These are phyloP conservation scores for Ceratobasidium sp. DNA, from an alignment of 1,284 basidiomycete genomes.

Conservation along the genomic window DNA sequence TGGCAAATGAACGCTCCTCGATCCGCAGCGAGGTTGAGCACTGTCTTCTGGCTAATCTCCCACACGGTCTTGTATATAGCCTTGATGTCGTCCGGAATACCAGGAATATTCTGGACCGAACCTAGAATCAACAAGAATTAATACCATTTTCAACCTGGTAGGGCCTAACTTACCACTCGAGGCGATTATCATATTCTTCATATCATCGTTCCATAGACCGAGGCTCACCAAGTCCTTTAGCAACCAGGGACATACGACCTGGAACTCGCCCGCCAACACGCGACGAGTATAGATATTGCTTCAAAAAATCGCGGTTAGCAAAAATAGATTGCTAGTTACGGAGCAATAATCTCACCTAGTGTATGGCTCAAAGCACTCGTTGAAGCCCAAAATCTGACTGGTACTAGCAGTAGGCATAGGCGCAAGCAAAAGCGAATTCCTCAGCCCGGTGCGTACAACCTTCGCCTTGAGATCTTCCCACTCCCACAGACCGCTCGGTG, in stretches of 20 bases:
- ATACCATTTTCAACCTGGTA: neutral
- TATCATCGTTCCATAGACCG: conserved; percentile 96
- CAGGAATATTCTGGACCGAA: conserved; percentile 91
- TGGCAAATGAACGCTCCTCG: conserved; percentile 99
- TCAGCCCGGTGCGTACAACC: conserved; percentile 87
- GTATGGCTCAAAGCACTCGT: conserved; percentile 98
- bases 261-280: conserved; percentile 99
- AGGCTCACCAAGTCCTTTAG: conserved; percentile 96
- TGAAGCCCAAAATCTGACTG: conserved; percentile 98
- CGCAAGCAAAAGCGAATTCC: conserved; percentile 95
- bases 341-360: conserved; percentile 72
- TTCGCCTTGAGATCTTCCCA: conserved; percentile 92
- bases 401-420: conserved; percentile 99
- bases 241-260: conserved; percentile 98
- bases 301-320: conserved; percentile 48
- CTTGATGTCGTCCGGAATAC: conserved; percentile 91
- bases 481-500: conserved; percentile 95
- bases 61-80: conserved; percentile 99
- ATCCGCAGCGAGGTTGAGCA: conserved; percentile 98
- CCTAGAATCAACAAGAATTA: conserved; percentile 55
- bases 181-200: conserved; percentile 99
- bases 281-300: conserved; percentile 99
- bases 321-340: neutral
- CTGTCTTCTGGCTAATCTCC: conserved; percentile 99
- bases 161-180: conserved; percentile 74